These are phyloP conservation scores for Achlya hypogyna DNA, from an alignment of 352 stramenopile species.

Conservation along the genomic window DNA sequence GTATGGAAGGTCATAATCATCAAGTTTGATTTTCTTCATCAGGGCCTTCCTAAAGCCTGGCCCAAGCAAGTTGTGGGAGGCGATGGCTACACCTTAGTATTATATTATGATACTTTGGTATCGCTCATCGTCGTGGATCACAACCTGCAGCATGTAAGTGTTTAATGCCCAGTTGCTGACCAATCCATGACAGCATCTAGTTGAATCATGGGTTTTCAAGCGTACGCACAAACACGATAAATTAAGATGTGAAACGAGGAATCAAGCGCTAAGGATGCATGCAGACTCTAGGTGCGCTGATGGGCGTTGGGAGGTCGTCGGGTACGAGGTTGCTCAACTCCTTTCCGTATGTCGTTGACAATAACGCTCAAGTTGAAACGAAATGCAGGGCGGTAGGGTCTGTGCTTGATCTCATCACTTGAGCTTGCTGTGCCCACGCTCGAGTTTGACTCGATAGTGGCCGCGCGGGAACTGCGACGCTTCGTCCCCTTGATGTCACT, in stretches of 20 bases:
- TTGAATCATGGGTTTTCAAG: too few relatives aligned
- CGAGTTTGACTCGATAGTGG: not conserved
- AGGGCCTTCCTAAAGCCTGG: too few relatives aligned
- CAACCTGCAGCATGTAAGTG: too few relatives aligned
- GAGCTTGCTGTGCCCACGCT: not conserved
- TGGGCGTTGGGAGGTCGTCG: not conserved
- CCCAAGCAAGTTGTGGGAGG: too few relatives aligned
- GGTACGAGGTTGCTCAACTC: not conserved
- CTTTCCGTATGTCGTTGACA: not conserved
- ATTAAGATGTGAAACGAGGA: not conserved
- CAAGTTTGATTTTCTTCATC: too few relatives aligned
- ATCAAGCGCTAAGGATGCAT: too few relatives aligned
- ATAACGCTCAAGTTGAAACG: not conserved
- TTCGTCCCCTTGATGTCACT: not conserved
- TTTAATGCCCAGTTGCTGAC: too few relatives aligned
- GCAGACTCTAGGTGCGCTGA: not conserved
- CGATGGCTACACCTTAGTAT: too few relatives aligned
- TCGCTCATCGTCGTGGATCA: too few relatives aligned
- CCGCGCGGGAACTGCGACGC: not conserved
- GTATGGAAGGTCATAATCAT: too few relatives aligned
- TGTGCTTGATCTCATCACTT: not conserved
- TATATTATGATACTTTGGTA: too few relatives aligned
- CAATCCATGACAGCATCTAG: too few relatives aligned
- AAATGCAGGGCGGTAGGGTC: not conserved
- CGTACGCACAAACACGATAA: not conserved